Evolutionary conservation across 106 monocot species (phyloP).

Genomic region (Chionographis japonica): DNA sequence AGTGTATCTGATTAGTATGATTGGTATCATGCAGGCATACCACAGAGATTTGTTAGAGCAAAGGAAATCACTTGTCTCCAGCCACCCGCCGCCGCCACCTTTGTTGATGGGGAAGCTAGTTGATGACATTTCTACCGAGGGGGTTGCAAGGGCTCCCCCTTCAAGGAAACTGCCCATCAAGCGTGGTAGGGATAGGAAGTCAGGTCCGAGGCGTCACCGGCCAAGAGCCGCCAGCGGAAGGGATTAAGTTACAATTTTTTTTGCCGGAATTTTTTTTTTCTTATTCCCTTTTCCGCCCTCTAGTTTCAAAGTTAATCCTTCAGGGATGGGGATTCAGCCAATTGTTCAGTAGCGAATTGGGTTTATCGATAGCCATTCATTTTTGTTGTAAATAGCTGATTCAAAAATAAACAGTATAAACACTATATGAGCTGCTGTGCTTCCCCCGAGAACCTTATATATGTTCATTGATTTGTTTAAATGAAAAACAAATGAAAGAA

Average conservation of each 20-base stretch:
- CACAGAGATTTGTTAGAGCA: slow-evolving; percentile 76
- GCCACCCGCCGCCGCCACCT: slow-evolving; percentile 16
- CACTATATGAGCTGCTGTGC: neutral
- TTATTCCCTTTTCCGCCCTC: neutral
- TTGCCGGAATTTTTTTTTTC: slow-evolving; percentile 6
- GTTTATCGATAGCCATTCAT: slow-evolving; percentile 17
- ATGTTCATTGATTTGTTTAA: neutral
- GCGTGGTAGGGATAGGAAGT: slow-evolving; percentile 40
- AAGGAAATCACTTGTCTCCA: slow-evolving; percentile 9
- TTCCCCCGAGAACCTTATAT: neutral
- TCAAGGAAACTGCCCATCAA: slow-evolving; percentile 26
- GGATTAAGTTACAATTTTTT: slow-evolving; percentile 20
- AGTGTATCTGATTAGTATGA: neutral
- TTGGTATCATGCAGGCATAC: slow-evolving; percentile 50
- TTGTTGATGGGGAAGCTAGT: neutral
- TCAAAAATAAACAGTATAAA: slow-evolving; percentile 15
- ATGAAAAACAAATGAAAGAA: too few species aligned
- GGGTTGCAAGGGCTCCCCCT: slow-evolving; percentile 20
- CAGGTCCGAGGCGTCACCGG: slow-evolving; percentile 35
- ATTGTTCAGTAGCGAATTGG: neutral
- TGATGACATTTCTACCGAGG: slow-evolving; percentile 12
- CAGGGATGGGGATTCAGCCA: neutral
- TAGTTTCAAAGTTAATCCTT: slow-evolving; percentile 9
- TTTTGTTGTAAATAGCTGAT: slow-evolving; percentile 34
- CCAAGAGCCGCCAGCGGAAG: slow-evolving; percentile 24